Conservation (phyloP, 768 basidiomycete genomes). For the Serpula lacrymans region DNA sequence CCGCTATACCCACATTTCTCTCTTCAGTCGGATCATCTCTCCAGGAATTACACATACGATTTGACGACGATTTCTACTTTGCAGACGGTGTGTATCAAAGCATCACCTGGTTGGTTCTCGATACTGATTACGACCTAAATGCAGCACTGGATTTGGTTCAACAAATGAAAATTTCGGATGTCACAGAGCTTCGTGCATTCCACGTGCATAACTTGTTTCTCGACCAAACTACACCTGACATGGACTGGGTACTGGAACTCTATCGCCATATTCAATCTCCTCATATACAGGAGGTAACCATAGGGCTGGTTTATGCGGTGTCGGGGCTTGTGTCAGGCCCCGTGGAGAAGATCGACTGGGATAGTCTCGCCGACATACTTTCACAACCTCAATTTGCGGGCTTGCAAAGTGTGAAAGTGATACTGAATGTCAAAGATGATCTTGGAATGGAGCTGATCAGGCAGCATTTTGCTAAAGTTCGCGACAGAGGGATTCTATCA, state of each 20-base stretch:
- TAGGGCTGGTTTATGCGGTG: conserved; percentile 27
- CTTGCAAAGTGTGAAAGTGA: conserved; percentile 23
- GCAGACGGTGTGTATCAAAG: background rate
- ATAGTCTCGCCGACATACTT: conserved; percentile 23
- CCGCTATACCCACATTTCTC: background rate
- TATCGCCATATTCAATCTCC: conserved; percentile 22
- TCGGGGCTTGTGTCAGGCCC: no score
- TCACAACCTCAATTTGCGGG: conserved; percentile 17
- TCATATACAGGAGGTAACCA: conserved; percentile 29
- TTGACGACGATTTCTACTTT: background rate
- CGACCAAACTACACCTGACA: no score
- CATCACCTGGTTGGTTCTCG: background rate
- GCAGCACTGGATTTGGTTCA: conserved; percentile 20
- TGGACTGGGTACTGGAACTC: conserved; percentile 21
- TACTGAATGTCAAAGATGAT: conserved; percentile 29
- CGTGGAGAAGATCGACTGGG: conserved; percentile 29
- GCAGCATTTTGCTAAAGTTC: conserved; percentile 16
- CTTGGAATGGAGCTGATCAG: conserved; percentile 20
- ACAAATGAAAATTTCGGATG: conserved; percentile 23
- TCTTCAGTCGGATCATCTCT: background rate
- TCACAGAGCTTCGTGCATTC: conserved; percentile 22
- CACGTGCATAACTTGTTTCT: conserved; percentile 31
- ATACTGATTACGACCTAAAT: conserved; percentile 10
- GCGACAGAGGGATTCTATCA: conserved; percentile 24
- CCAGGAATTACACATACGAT: background rate